Percentiles rank a stretch among this genome's conserved stretches.
Evolutionary conservation across 495 filamentous ascomycete species (phyloP).

Genomic region (Penicillium salamii): DNA sequence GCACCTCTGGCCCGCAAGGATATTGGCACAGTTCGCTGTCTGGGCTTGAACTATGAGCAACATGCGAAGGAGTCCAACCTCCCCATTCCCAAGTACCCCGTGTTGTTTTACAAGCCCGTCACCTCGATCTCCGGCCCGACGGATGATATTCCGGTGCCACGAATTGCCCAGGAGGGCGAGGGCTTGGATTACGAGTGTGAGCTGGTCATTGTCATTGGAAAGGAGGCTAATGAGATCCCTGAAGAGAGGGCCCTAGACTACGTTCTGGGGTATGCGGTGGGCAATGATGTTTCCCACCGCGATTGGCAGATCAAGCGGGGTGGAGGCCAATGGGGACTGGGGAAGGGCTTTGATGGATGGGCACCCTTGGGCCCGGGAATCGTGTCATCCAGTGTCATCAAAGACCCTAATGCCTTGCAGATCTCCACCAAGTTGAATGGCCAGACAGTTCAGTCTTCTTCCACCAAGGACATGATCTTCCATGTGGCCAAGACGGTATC

Average conservation of each 20-base stretch:
- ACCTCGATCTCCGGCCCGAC: conserved; percentile 68
- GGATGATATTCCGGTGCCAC: conserved; percentile 65
- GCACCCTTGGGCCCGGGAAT: conserved; percentile 85
- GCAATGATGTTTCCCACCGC: conserved; percentile 81
- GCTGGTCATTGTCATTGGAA: conserved; percentile 75
- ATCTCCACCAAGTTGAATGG: conserved; percentile 74
- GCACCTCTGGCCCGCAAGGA: conserved; percentile 67
- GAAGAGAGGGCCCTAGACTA: conserved; percentile 68
- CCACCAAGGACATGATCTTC: conserved; percentile 82
- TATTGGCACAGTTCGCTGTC: conserved; percentile 70
- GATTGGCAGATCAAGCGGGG: conserved; percentile 80
- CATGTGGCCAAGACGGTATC: conserved; percentile 68
- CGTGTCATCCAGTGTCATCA: conserved; percentile 62
- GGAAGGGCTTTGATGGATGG: conserved; percentile 88
- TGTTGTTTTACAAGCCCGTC: conserved; percentile 80
- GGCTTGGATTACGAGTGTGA: conserved; percentile 86
- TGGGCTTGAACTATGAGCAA: conserved; percentile 79
- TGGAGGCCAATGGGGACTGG: conserved; percentile 76
- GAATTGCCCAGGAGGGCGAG: conserved; percentile 53
- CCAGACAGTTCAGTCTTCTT: conserved; percentile 66
- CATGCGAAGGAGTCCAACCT: conserved; percentile 78
- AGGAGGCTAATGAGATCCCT: conserved; percentile 62
- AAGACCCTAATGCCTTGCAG: conserved; percentile 63
- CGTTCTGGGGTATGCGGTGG: conserved; percentile 76
- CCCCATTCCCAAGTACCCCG: conserved; percentile 71